These are phyloP conservation scores for Aspergillus intermedius DNA, from an alignment of 2,329 filamentous ascomycete species.

Conservation along the genomic window DNA sequence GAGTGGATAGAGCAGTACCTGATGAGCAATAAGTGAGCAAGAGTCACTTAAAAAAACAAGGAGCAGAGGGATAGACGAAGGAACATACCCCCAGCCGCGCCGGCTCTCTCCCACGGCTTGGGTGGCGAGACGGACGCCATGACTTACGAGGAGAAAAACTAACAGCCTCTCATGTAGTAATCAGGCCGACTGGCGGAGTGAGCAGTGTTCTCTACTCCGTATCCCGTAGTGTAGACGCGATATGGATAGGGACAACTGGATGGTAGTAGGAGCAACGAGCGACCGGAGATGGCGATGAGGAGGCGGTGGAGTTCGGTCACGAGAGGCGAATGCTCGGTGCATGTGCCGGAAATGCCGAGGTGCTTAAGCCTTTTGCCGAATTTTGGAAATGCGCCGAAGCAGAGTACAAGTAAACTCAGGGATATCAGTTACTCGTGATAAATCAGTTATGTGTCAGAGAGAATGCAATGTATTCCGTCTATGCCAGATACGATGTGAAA, in stretches of 20 bases:
- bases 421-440: no score
- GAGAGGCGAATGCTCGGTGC: conserved; percentile 7
- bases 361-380: not conserved
- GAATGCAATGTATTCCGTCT: not conserved
- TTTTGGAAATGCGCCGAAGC: not conserved
- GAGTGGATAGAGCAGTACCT: conserved; percentile 23
- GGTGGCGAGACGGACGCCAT: conserved; percentile 72
- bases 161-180: conserved; percentile 24
- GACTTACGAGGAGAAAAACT: conserved; percentile 16
- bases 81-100: conserved; percentile 51
- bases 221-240: conserved; percentile 12
- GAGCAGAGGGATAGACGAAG: conserved; percentile 3
- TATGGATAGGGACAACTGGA: conserved; percentile 8
- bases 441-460: not conserved
- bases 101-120: conserved; percentile 91
- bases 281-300: conserved; percentile 3
- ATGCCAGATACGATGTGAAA: not conserved
- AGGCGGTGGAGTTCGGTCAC: conserved; percentile 11
- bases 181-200: conserved; percentile 8
- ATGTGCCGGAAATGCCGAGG: conserved; percentile 18
- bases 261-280: not conserved
- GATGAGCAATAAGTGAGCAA: not conserved
- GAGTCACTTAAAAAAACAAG: conserved; percentile 1
- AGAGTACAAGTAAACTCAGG: not conserved
- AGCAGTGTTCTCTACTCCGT: conserved; percentile 1